Evolutionary conservation across 345 rosid genomes (phyloP).

Genomic region (Euclidium syriacum): DNA sequence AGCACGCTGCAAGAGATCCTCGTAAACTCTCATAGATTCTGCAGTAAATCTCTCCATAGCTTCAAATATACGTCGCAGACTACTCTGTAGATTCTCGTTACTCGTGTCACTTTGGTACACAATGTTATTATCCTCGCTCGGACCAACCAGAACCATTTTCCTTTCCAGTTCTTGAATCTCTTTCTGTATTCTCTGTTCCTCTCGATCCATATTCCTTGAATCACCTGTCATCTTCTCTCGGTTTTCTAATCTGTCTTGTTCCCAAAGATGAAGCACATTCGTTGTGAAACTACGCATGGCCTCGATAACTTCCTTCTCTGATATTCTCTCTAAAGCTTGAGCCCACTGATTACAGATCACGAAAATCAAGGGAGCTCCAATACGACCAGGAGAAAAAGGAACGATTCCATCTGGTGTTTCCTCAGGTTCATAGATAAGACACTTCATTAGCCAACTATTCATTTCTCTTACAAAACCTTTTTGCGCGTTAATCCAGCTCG

Average conservation of each 20-base stretch:
- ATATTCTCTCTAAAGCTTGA: conserved; percentile 60
- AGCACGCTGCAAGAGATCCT: conserved; percentile 68
- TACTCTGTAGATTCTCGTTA: conserved; percentile 52
- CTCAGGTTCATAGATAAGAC: conserved; percentile 86
- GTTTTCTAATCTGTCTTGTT: conserved; percentile 58
- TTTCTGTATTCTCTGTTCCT: conserved; percentile 77
- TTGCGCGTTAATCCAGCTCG: conserved; percentile 70
- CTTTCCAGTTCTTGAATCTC: conserved; percentile 81
- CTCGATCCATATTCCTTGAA: conserved; percentile 57
- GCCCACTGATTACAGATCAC: conserved; percentile 96
- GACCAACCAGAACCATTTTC: conserved; percentile 45
- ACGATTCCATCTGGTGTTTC: conserved; percentile 74
- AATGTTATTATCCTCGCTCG: conserved; percentile 21
- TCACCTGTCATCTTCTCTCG: conserved; percentile 53
- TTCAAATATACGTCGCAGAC: conserved; percentile 63
- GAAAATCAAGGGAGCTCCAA: conserved; percentile 90
- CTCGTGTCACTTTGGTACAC: conserved; percentile 72
- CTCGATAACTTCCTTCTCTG: conserved; percentile 75
- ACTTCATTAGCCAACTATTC: conserved; percentile 78
- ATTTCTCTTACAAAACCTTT: conserved; percentile 64
- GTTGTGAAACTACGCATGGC: conserved; percentile 58
- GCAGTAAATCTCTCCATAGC: conserved; percentile 77
- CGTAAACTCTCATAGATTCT: conserved; percentile 57
- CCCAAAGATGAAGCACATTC: conserved; percentile 71
- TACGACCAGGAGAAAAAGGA: conserved; percentile 92